Conservation (phyloP, 257 asterid genomes). For the Lithospermum erythrorhizon region DNA sequence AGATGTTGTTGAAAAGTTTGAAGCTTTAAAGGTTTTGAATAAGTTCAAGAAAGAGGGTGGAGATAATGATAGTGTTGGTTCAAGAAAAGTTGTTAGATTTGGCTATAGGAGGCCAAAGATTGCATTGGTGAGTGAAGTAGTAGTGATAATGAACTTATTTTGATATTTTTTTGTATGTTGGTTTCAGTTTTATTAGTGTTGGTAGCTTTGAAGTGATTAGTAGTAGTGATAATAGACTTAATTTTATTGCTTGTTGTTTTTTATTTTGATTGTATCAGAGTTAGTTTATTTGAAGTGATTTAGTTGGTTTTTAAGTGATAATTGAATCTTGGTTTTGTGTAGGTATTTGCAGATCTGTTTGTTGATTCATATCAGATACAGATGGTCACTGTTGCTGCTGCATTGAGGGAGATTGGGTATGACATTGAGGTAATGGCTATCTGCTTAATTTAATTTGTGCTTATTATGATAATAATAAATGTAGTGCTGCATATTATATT, state of each 20-base stretch:
- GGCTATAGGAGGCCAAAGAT: slow-evolving; percentile 62
- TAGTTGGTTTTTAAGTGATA: slow-evolving; percentile 5
- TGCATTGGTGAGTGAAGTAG: slow-evolving; percentile 46
- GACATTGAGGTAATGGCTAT: slow-evolving; percentile 61
- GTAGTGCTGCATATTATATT: too few species aligned
- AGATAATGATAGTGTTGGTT: slow-evolving; percentile 29
- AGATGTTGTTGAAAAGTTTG: slow-evolving; percentile 41
- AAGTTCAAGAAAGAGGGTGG: slow-evolving; percentile 41
- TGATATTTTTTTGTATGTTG: not conserved
- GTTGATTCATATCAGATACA: slow-evolving; percentile 77
- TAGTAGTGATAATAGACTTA: too few species aligned
- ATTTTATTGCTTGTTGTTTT: too few species aligned
- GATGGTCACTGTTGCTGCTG: slow-evolving; percentile 65
- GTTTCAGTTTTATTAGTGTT: not conserved
- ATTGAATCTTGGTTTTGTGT: slow-evolving; percentile 8
- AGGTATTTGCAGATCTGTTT: slow-evolving; percentile 78
- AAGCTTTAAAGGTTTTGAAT: slow-evolving; percentile 35
- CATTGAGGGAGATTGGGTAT: slow-evolving; percentile 69
- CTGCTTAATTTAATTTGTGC: too few species aligned
- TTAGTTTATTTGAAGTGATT: slow-evolving; percentile 3
- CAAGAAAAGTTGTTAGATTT: slow-evolving; percentile 36
- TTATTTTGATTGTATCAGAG: not conserved
- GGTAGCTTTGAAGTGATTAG: not conserved
- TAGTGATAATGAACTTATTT: not conserved
- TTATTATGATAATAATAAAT: too few species aligned